phyloP scores from a whole-genome alignment of 2,329 filamentous ascomycete genomes.

The Nemania abortiva region DNA sequence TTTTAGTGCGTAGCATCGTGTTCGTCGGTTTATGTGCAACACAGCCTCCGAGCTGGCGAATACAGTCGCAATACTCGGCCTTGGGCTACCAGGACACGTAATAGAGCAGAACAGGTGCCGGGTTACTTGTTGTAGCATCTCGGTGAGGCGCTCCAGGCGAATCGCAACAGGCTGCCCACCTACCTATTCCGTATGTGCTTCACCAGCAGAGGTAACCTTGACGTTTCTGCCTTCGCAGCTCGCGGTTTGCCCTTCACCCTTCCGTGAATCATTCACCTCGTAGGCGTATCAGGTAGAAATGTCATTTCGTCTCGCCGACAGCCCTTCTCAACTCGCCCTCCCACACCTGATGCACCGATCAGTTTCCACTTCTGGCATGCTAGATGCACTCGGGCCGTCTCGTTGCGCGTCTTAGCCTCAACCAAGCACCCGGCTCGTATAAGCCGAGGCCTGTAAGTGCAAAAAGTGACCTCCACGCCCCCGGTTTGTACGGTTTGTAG shows the following conservation, averaged over 20 bases:
- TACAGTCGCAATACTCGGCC: neutral
- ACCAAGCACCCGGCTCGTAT: slow-evolving; percentile 38
- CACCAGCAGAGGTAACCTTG: slow-evolving; percentile 9
- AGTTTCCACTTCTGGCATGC: slow-evolving; percentile 37
- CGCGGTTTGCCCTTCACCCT: slow-evolving; percentile 10
- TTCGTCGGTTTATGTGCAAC: neutral
- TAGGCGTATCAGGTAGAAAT: slow-evolving; percentile 13
- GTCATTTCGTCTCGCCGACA: slow-evolving; percentile 15
- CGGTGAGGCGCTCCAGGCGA: slow-evolving; percentile 35
- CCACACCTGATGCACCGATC: slow-evolving; percentile 34
- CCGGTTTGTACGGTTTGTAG: slow-evolving; percentile 4
- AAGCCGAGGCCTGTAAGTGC: slow-evolving; percentile 32
- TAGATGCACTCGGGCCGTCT: slow-evolving; percentile 41
- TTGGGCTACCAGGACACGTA: slow-evolving; percentile 14
- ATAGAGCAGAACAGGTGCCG: slow-evolving; percentile 15
- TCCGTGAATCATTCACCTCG: slow-evolving; percentile 7
- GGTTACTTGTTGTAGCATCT: slow-evolving; percentile 40
- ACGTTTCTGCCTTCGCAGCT: slow-evolving; percentile 18
- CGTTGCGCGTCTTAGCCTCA: slow-evolving; percentile 39
- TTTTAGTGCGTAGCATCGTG: neutral
- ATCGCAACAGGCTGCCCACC: slow-evolving; percentile 27
- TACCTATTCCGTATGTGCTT: slow-evolving; percentile 10
- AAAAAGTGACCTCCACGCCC: slow-evolving; percentile 29
- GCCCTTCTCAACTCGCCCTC: slow-evolving; percentile 31
- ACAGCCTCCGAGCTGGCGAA: slow-evolving; percentile 21